Base-by-base conservation (phyloP, 2,329 filamentous ascomycete genomes). In the Phyllosticta citriasiana region DNA sequence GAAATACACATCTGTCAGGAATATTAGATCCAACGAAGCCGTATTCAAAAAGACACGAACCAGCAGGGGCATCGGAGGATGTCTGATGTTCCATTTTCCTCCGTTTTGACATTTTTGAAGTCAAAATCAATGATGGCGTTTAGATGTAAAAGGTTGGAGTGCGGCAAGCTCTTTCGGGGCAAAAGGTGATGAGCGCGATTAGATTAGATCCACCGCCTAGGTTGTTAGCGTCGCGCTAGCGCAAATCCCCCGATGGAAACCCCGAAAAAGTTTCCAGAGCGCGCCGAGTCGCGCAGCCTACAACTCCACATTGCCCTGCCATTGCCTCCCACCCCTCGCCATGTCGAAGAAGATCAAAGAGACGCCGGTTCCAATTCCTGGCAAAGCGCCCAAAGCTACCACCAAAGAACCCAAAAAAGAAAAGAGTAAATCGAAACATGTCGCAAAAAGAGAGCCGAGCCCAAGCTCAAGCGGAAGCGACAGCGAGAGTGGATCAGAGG, bases 301-400 rank as follows among this genome's bases (percentile, higher is more conserved):
- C 53, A n/a, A 54, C 19, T 57, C 64, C 62, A 47, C 64, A 25
- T 67, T 67, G 66, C 63, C 63, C 35, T 30, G 6, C 27, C 2
- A 30, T 30, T 30, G 60, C 24, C 62, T 61, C 6, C 14, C 63
- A 66, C 59, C 14, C 9, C 40, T 62, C 67, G 65, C 64, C 16
- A 74, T 73, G 71, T 70, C 68, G 59, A 71, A 72, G 16, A 47
- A 47, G 63, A 62, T 67, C 51, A 74, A 71, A 61, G 69, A 67
- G 65, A 73, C 72, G 9, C 66, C 65, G 22, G 69, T 76, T 27
- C 70, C 73, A 16, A 57, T 74, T 12, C 72, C 72, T 19, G 67
- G 66, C 57, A 64, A 67, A 25, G 55, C 64, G 6, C 62, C 63
- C 7, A 70, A 71, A 62, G 47, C 64, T 2, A 65, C 65, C 35